A percentile compares a stretch with the other conserved stretches of the same genome.
These are phyloP conservation scores for Flaveria linearis DNA, from an alignment of 129 eudicot species.

Conservation along the genomic window DNA sequence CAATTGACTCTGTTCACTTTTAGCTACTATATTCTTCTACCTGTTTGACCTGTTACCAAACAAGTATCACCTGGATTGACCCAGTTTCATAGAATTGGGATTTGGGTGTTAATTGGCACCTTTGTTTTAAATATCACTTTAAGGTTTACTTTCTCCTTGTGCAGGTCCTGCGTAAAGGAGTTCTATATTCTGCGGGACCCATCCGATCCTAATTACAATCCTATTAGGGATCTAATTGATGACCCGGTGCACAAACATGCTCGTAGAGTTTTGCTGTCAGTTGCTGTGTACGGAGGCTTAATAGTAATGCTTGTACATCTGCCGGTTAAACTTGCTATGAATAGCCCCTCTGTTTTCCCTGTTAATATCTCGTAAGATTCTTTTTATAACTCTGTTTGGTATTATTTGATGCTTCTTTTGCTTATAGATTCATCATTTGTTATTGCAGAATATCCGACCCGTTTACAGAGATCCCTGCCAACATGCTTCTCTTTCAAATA, in stretches of 20 bases:
- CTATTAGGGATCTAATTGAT: conserved; percentile 90
- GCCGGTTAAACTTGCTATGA: conserved; percentile 93
- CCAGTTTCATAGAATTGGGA: neutral
- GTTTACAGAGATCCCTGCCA: conserved; percentile 95
- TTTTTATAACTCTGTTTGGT: neutral
- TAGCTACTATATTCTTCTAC: neutral
- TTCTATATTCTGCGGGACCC: conserved; percentile 93
- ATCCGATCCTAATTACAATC: conserved; percentile 95
- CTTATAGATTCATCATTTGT: neutral
- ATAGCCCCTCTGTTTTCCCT: conserved; percentile 77
- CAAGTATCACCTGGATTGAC: neutral
- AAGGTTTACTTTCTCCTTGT: neutral
- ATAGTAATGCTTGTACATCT: conserved; percentile 89
- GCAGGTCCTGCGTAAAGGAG: conserved; percentile 87
- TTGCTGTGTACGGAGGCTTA: conserved; percentile 87
- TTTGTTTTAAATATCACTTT: neutral
- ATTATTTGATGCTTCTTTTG: conserved; percentile 22
- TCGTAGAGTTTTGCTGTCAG: conserved; percentile 89
- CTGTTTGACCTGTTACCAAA: conserved; percentile 11
- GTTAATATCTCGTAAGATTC: conserved; percentile 78
- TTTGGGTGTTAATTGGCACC: neutral
- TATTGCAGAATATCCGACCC: conserved; percentile 89
- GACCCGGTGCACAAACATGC: conserved; percentile 98
- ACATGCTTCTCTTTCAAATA: conserved; percentile 93
- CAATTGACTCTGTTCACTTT: neutral